Base-by-base conservation (phyloP, 331 rosid species). In the Spiraea crenata region DNA sequence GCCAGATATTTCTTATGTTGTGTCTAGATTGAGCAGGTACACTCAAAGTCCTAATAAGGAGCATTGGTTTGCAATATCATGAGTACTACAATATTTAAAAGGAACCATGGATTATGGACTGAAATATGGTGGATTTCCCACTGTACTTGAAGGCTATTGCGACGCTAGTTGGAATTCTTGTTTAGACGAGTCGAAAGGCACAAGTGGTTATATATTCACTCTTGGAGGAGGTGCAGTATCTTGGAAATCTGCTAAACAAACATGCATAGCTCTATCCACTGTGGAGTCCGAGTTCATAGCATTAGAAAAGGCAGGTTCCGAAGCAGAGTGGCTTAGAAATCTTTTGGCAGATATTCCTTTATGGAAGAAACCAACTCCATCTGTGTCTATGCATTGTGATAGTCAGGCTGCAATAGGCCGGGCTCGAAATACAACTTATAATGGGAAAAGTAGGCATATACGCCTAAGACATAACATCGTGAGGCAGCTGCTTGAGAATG, bases 121-220 rank as follows among this genome's bases (percentile, higher is more conserved):
- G 9, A 57, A 14, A 20, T 56, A 39, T 8, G 9, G 25, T 60
- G 42, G 39, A 41, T 57, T 25, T 31, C 57, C 20, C 0, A 0
- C 0, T 0, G 12, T 57, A 5, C 1, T 58, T 8, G 38, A 71
- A 11, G 49, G 67, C 5, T 71, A 6, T 37, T 20, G 59, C 3
- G 64, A 74, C 16, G 72, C 65, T 7, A 74, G 25, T 4, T 63
- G 20, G 64, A 54, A 54, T 6, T 64, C 14, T 41, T 31, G 56
- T 52, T 40, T 7, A 15, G 5, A 74, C 13, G 15, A 57, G 8
- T 4, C 38, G 17, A 65, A 74, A 9, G 57, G n/a, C 31, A 44
- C 52, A 1, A 57, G 49, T 44, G 49, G 51, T 1, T 34, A 59
- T 56, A 10, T 65, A 38, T 64, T 9, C 5, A 37, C n/a, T 8